These are phyloP conservation scores for Heracleum sosnowskyi DNA, from an alignment of 129 eudicot genomes.

Conservation along the genomic window DNA sequence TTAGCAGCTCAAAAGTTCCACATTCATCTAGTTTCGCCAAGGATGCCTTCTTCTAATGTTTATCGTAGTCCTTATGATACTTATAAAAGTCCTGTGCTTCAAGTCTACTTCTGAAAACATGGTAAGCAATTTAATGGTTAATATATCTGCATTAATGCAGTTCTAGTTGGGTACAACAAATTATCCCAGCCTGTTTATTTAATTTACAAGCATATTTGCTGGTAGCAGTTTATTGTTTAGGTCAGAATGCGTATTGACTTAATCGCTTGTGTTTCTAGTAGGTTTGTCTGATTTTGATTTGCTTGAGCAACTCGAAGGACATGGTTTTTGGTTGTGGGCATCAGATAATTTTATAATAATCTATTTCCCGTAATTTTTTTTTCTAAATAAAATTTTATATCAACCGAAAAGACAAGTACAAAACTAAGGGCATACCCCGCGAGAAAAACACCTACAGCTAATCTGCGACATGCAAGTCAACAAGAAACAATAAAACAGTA, in stretches of 20 bases:
- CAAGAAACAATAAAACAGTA: too few relatives aligned
- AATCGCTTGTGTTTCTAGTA: constrained; percentile 18
- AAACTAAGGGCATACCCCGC: too few relatives aligned
- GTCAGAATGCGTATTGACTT: not conserved
- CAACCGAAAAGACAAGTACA: too few relatives aligned
- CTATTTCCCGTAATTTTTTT: constrained; percentile 8
- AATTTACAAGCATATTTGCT: not conserved
- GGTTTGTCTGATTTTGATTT: constrained; percentile 86
- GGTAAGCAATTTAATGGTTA: constrained; percentile 27
- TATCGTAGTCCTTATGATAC: constrained; percentile 30
- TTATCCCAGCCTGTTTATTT: not conserved
- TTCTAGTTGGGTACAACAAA: not conserved
- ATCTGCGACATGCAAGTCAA: too few relatives aligned
- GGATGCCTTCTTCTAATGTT: constrained; percentile 40
- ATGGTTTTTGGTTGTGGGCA: constrained; percentile 99
- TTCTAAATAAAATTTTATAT: too few relatives aligned
- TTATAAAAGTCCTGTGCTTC: constrained; percentile 28
- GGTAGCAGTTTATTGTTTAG: not conserved
- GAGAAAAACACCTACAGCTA: too few relatives aligned
- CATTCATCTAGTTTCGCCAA: constrained; percentile 30
- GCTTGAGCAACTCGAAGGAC: constrained; percentile 65
- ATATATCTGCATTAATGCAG: not conserved
- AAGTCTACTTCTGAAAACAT: constrained; percentile 51
- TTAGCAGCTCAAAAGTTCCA: constrained; percentile 41
- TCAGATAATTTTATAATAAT: constrained; percentile 48